Percentiles rank a stretch among this genome's conserved stretches.
Conservation (phyloP, 2,329 filamentous ascomycete genomes). For the Xylaria sp. region DNA sequence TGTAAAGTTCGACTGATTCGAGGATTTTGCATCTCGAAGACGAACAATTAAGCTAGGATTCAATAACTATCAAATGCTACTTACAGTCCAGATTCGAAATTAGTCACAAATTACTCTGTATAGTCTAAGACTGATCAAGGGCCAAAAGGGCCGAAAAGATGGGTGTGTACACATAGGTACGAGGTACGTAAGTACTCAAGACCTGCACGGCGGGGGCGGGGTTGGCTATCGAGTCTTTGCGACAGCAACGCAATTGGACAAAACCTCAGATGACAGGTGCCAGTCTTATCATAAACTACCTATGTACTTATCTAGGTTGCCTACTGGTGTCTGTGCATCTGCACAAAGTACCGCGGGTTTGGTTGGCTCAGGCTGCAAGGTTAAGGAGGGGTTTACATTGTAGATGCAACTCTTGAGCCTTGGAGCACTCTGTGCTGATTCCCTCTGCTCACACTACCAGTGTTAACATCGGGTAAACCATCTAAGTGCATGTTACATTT, state of each 20-base stretch:
- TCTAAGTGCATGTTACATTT: too few species aligned
- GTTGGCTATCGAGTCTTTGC: slow-evolving; percentile 25
- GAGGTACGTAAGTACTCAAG: too few species aligned
- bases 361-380: slow-evolving; percentile 24
- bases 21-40: too few species aligned
- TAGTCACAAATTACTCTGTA: too few species aligned
- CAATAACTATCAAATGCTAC: too few species aligned
- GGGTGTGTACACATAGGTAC: too few species aligned
- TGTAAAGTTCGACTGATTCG: neutral
- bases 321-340: slow-evolving; percentile 23
- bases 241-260: slow-evolving; percentile 31
- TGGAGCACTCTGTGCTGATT: too few species aligned
- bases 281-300: neutral
- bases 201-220: neutral
- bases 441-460: too few species aligned
- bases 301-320: too few species aligned
- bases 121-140: neutral
- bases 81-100: too few species aligned
- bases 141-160: neutral
- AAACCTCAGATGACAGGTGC: slow-evolving; percentile 23
- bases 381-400: neutral
- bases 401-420: neutral
- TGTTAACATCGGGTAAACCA: too few species aligned
- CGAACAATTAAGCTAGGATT: too few species aligned
- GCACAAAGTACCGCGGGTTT: slow-evolving; percentile 27